Evolutionary conservation across 139 green algal species (phyloP).

Genomic region (Volvox africanus): DNA sequence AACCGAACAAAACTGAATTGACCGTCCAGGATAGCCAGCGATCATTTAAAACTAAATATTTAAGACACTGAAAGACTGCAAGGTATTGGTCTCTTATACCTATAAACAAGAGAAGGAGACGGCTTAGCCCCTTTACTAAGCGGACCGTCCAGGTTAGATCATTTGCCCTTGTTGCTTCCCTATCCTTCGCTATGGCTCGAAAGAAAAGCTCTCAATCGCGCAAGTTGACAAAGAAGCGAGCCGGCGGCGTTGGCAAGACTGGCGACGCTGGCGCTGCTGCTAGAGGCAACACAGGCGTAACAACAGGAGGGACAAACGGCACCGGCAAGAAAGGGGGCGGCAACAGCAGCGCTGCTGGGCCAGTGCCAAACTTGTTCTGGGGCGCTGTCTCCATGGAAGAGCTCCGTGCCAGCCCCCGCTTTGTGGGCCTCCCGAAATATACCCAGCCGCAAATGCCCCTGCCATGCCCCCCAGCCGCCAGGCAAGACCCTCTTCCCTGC

Average conservation of each 20-base stretch:
- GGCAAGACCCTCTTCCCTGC: neutral
- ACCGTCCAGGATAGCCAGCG: no score
- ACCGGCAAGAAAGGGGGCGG: neutral
- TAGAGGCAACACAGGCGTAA: neutral
- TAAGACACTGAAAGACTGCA: no score
- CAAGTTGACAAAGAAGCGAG: slow-evolving; percentile 7
- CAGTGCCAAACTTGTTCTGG: slow-evolving; percentile 34
- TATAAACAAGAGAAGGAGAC: no score
- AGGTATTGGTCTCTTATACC: no score
- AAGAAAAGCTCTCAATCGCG: slow-evolving; percentile 4
- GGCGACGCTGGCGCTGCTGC: neutral
- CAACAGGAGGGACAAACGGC: neutral
- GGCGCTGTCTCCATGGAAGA: neutral
- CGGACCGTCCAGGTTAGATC: no score
- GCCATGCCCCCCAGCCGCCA: neutral
- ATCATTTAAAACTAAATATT: no score
- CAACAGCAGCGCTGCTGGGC: neutral
- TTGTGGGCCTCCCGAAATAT: neutral
- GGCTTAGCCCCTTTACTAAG: no score
- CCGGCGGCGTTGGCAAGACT: neutral
- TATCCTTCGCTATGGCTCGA: neutral
- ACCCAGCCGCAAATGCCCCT: neutral
- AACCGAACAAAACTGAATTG: neutral
- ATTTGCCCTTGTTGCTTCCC: no score
- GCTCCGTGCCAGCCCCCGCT: slow-evolving; percentile 6